Base-by-base conservation (phyloP, 768 basidiomycete genomes). In the Stropharia rugosoannulata region DNA sequence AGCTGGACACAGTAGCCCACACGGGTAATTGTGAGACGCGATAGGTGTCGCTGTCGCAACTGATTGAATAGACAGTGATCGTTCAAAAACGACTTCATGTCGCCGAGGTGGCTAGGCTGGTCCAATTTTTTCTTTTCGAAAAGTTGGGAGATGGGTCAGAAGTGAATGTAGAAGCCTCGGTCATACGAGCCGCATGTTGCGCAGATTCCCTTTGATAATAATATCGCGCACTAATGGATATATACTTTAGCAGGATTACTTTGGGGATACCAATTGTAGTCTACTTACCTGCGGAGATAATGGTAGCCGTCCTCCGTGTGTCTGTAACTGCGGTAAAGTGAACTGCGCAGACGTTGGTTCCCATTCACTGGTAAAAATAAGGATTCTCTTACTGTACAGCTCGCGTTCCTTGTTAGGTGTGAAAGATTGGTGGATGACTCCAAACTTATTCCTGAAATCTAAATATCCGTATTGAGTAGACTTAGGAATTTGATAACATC, bases 291-390 rank as follows among this genome's bases (percentile, higher is more conserved):
- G 80, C 81, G 35, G 83, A 73, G 62, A 93, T 92, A 64, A 93
- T 91, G 13, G 80, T 85, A 38, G 80, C 76, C 37, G 90, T 93
- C 60, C 79, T 76, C 66, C 80, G 79, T 56, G 87, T 90, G 71
- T 93, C 89, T n/a, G 86, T 90, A 47, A 93, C 90, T 50, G 88
- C 81, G 9, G 90, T 93, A 54, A 86, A 76, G 69, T 93, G 90
- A 51, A 89, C 90, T 93, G 59, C 47, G 43, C 18, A 18, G 37
- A 41, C 45, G 59, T 47, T 42, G 56, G 29, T 45, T 25, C 25
- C 32, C 29, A 29, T 46, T 29, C 36, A 22, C 32, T 8, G 51
- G 48, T 39, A 38, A 15, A 36, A 57, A 42, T 40, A 38, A 43
- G 49, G 42, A 19, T 44, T 15, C 29, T 70, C 86, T 55, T 62